Conservation (phyloP, 805 yeast genomes). For the Kluyveromyces starmeri region DNA sequence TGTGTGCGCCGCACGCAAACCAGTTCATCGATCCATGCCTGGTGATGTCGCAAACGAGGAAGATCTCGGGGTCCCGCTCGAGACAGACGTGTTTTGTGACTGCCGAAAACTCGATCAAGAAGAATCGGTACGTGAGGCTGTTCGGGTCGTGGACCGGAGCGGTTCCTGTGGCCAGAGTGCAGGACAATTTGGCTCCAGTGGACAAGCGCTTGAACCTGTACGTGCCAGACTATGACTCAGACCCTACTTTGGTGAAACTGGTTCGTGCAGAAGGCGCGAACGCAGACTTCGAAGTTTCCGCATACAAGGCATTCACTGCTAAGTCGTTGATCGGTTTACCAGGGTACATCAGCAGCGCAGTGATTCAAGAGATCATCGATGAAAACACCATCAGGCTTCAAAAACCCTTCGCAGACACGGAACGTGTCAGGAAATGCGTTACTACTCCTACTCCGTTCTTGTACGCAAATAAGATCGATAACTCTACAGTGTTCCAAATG, state of each 20-base stretch:
- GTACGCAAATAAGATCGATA: conserved; percentile 75
- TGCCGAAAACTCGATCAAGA: conserved; percentile 66
- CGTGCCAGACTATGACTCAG: conserved; percentile 39
- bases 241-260: conserved; percentile 44
- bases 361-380: conserved; percentile 53
- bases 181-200: conserved; percentile 66
- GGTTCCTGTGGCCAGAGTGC: conserved; percentile 87
- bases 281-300: conserved; percentile 30
- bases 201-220: conserved; percentile 51
- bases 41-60: conserved; percentile 66
- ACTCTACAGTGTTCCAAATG: conserved; percentile 65
- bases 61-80: conserved; percentile 35
- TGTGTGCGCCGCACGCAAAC: conserved; percentile 79
- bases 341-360: conserved; percentile 65
- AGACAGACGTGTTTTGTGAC: conserved; percentile 70
- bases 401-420: conserved; percentile 56
- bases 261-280: background rate
- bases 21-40: conserved; percentile 80
- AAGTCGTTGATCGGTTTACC: conserved; percentile 73
- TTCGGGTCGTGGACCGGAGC: conserved; percentile 65
- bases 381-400: conserved; percentile 62
- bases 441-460: conserved; percentile 55
- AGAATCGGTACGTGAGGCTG: conserved; percentile 54
- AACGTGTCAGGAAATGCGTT: conserved; percentile 37
- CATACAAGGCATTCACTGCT: conserved; percentile 46